Conservation (phyloP, 441 rosid species). For the Metrosideros polymorpha region DNA sequence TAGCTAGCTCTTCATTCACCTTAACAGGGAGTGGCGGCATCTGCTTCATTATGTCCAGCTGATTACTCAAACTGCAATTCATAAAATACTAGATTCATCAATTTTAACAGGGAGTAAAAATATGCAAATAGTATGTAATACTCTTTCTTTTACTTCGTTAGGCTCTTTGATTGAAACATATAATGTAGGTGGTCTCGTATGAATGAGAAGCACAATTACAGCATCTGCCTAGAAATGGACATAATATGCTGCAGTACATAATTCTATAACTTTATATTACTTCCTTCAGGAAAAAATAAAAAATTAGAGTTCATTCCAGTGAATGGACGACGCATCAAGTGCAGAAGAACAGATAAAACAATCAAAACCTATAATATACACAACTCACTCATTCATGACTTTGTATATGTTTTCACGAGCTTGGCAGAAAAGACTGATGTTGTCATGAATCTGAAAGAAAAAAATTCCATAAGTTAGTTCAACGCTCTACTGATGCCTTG, state of each 20-base stretch:
- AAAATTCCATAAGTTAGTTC: background rate
- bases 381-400: slow-evolving; percentile 9
- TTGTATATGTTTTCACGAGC: slow-evolving; percentile 7
- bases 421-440: slow-evolving; percentile 10
- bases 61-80: background rate
- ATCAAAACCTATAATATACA: background rate
- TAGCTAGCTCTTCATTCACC: slow-evolving; percentile 16
- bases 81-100: background rate
- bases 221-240: background rate
- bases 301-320: background rate
- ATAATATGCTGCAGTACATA: background rate
- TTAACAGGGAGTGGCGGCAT: slow-evolving; percentile 13
- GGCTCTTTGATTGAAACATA: background rate
- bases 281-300: background rate
- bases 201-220: background rate
- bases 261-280: background rate
- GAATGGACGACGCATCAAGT: background rate
- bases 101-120: background rate
- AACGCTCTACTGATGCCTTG: background rate
- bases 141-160: background rate
- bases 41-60: slow-evolving; percentile 12
- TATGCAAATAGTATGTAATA: background rate
- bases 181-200: background rate
- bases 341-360: background rate
- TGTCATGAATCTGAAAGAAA: slow-evolving; percentile 7